Evolutionary conservation across 495 filamentous ascomycete genomes (phyloP).

Genomic region (Xylaria cubensis): DNA sequence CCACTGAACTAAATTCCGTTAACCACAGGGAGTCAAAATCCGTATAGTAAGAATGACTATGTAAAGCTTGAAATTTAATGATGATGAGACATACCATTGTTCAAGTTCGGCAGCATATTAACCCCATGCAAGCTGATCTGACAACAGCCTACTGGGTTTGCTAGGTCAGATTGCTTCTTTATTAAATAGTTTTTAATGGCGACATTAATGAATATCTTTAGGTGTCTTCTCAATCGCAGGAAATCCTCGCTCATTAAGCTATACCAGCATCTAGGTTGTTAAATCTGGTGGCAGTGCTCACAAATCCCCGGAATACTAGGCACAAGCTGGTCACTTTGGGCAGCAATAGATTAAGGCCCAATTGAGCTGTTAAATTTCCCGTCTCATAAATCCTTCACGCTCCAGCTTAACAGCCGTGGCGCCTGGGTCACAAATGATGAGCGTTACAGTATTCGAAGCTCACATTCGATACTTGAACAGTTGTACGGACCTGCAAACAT

Average conservation of each 20-base stretch:
- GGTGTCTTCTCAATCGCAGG: background rate
- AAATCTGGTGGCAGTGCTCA: background rate
- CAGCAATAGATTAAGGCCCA: background rate
- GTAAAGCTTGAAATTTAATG: background rate
- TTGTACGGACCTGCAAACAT: background rate
- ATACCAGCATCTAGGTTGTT: background rate
- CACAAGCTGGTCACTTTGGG: background rate
- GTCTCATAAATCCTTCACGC: background rate
- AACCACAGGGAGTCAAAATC: too few relatives aligned
- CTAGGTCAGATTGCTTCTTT: background rate
- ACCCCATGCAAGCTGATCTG: background rate
- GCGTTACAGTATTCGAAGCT: background rate
- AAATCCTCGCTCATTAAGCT: background rate
- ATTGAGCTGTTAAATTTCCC: background rate
- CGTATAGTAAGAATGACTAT: too few relatives aligned
- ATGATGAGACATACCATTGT: background rate
- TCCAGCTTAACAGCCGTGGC: background rate
- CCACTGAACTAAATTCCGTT: too few relatives aligned
- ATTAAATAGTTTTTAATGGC: background rate
- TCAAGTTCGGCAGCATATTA: background rate
- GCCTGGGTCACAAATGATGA: background rate
- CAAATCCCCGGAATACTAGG: background rate
- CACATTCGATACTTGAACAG: background rate
- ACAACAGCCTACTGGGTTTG: background rate
- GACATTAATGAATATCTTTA: background rate